A percentile compares a stretch with the other conserved stretches of the same genome.
Conservation (phyloP, 2,329 filamentous ascomycete genomes). For the Rhytidhysteron rufulum region DNA sequence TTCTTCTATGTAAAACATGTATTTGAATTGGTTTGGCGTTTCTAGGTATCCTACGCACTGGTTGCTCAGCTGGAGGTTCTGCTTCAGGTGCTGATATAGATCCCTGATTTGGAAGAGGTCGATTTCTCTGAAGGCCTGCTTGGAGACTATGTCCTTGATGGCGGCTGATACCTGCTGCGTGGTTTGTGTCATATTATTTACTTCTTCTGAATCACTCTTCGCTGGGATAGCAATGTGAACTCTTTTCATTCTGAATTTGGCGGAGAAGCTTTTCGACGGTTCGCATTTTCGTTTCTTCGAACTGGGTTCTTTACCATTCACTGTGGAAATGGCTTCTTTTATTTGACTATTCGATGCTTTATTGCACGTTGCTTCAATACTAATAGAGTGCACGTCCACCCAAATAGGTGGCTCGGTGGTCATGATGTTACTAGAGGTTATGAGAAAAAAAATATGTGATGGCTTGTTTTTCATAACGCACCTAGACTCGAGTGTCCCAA, state of each 20-base stretch:
- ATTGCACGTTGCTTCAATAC: constrained; percentile 7
- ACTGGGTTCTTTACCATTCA: too few species aligned
- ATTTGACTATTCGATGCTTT: too few species aligned
- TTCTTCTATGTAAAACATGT: constrained; percentile 15
- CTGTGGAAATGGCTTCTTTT: too few species aligned
- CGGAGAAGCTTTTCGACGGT: too few species aligned
- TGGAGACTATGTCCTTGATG: constrained; percentile 1
- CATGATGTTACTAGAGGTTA: not conserved
- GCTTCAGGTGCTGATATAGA: constrained; percentile 19
- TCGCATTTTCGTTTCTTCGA: too few species aligned
- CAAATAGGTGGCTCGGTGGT: constrained; percentile 15
- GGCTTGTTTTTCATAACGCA: too few species aligned
- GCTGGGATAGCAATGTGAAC: not conserved
- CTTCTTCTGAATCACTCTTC: not conserved
- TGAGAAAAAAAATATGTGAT: too few species aligned
- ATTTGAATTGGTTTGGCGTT: constrained; percentile 14
- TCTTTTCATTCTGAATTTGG: too few species aligned
- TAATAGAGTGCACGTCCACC: constrained; percentile 21
- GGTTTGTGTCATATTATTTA: not conserved
- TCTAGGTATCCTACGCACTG: constrained; percentile 22
- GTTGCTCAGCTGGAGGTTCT: constrained; percentile 6
- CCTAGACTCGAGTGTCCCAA: too few species aligned
- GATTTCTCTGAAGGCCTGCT: constrained; percentile 5
- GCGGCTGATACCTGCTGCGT: constrained; percentile 1
- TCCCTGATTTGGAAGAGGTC: constrained; percentile 20